Base-by-base conservation (phyloP, 345 rosid genomes). In the Salix brachista region DNA sequence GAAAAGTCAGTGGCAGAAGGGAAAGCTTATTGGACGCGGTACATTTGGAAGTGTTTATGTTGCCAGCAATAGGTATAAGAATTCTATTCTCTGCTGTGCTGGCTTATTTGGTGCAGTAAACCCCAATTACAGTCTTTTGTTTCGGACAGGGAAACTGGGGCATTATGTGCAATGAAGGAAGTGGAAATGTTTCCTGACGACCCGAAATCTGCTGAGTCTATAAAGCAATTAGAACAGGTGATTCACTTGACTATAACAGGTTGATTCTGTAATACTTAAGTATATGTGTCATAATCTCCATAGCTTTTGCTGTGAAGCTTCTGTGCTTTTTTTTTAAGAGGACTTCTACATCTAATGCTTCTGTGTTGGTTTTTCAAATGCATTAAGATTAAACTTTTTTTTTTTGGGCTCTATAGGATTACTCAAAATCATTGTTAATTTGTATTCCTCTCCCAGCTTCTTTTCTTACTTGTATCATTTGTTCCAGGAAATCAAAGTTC, bases 11-110 rank as follows among this genome's bases (percentile, higher is more conserved):
- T 96, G 99, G 99, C 87, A 87, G 82, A 96, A 93, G 67, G 99
- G 99, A 75, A 96, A 89, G 87, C 92, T 92, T n/a, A 93, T 96
- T 78, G 98, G 99, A 46, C 98, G 99, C 73, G 99, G 99, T 64
- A 93, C 99, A 46, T 96, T 92, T 83, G 99, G 99, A 70, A 93
- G 98, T 75, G 99, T 93, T 78, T 92, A 91, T 66, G 99, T 89
- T 69, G 98, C 98, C 72, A 91, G 89, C 88, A 92, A 93, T 79
- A 83, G 91, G 99, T 92, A 84, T 67, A 70, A 46, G 16, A 64
- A 6, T 39, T 79, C 56, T 71, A n/a, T 64, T 75, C 3, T 32
- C 26, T 72, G 71, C 75, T 69, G 65, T 44, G 71, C 66, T 65
- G 2, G 42, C 76, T 75, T 65, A 64, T 65, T 8, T 78, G 50